Percentiles rank a stretch among this genome's conserved stretches.
Evolutionary conservation across 1,284 basidiomycete genomes (phyloP).

Genomic region (Mycosarcoma maydis): DNA sequence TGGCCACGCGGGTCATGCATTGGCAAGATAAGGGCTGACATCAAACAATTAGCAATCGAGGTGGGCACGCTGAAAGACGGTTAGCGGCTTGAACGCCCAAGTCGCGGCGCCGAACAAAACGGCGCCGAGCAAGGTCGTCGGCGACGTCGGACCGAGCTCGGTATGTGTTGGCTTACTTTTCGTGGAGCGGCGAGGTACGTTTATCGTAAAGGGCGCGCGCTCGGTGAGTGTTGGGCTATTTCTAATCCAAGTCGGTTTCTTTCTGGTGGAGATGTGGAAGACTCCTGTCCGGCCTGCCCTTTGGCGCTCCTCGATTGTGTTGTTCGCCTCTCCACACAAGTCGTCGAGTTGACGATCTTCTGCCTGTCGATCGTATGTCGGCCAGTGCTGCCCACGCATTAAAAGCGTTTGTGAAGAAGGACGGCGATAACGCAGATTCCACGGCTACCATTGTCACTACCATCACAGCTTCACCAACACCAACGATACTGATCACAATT

Average conservation of each 20-base stretch:
- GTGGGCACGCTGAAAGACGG: too few relatives aligned
- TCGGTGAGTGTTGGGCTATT: slow-evolving; percentile 7
- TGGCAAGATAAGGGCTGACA: not conserved
- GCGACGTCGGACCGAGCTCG: slow-evolving; percentile 25
- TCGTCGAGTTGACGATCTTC: slow-evolving; percentile 6
- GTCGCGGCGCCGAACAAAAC: too few relatives aligned
- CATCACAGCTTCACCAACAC: not conserved
- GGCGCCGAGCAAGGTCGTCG: slow-evolving; percentile 16
- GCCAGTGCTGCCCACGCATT: slow-evolving; percentile 1
- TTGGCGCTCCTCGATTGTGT: not conserved
- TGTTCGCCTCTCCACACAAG: slow-evolving; percentile 8
- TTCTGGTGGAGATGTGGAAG: not conserved
- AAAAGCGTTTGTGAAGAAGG: slow-evolving; percentile 16
- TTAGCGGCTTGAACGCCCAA: too few relatives aligned
- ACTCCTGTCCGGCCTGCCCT: too few relatives aligned
- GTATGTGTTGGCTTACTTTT: not conserved
- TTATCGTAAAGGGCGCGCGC: too few relatives aligned
- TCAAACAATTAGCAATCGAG: too few relatives aligned
- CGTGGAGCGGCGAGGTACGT: slow-evolving; percentile 1
- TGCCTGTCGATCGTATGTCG: not conserved
- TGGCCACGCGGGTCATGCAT: not conserved
- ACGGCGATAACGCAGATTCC: not conserved
- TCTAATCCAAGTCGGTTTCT: too few relatives aligned
- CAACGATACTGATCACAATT: not conserved
- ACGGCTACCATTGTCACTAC: slow-evolving; percentile 1